Conservation (phyloP, 441 rosid genomes). For the Macaranga tanarius region DNA sequence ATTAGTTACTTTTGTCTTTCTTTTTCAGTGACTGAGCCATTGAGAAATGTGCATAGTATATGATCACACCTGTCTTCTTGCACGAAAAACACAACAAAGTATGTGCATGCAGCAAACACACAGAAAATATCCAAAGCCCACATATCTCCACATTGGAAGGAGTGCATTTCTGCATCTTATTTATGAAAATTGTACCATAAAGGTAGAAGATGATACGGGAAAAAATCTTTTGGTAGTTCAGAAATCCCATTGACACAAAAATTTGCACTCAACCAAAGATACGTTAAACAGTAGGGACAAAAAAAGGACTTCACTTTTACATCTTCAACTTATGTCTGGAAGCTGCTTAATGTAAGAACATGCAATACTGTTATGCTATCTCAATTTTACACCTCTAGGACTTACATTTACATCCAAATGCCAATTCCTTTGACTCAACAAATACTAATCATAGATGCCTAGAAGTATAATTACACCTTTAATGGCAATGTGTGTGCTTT, state of each 20-base stretch:
- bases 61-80: background rate
- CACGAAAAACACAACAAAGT: background rate
- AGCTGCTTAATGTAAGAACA: background rate
- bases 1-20: background rate
- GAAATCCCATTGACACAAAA: background rate
- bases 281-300: no score
- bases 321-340: no score
- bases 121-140: background rate
- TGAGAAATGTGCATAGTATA: background rate
- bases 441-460: background rate
- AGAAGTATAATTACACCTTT: background rate
- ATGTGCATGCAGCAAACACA: background rate
- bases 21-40: background rate
- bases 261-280: no score
- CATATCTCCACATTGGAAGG: background rate
- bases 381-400: background rate
- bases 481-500: background rate
- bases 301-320: no score
- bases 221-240: slow-evolving; percentile 11
- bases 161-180: background rate
- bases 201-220: background rate
- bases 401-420: background rate
- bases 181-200: background rate
- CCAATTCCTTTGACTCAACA: background rate
- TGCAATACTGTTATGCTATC: background rate